Base-by-base conservation (phyloP, 306 rosid genomes). In the Prunus salicina region DNA sequence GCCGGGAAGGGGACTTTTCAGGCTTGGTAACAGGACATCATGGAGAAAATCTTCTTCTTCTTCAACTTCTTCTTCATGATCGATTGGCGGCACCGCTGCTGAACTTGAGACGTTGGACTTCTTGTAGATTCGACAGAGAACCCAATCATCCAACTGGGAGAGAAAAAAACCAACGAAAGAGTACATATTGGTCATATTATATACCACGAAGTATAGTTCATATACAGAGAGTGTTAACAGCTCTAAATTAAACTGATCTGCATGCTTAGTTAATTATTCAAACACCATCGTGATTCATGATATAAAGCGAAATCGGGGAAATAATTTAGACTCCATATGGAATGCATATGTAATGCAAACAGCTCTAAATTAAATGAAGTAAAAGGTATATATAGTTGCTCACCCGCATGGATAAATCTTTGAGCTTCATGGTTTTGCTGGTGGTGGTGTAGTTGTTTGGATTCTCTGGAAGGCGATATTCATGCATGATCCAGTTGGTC, bases 401-500 rank as follows among this genome's bases (percentile, higher is more conserved):
- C n/a, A 60, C 65, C 38, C 65, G 25, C 65, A 60, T 60, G 65
- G 65, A 60, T 60, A 24, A 60, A 60, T 60, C 65, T 25, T 60
- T 60, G n/a, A 60, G 38, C 34, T 24, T 60, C 65, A 60, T 27
- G 65, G 19, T 28, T 60, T 28, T 60, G 65, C 6, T 56, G 62
- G 15, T 60, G 65, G 65, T 12, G 34, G 19, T 6, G 65, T 13
- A 27, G 65, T 60, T 25, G 25, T 60, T 60, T 60, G 65, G 65
- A 28, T 14, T 60, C 25, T 60, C 65, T 60, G 65, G 65, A 60
- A 60, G 65, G 34, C 65, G 65, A 24, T 60, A 60, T 15, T 60
- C 65, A 60, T 60, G 65, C 65, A 60, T 60, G 38, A 60, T 60
- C 65, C 65, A 60, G 65, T 60, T 60, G 34, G 65, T 60, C 65